phyloP scores from a whole-genome alignment of 148 eudicot genomes.

The Vaccinium macrocarpon region DNA sequence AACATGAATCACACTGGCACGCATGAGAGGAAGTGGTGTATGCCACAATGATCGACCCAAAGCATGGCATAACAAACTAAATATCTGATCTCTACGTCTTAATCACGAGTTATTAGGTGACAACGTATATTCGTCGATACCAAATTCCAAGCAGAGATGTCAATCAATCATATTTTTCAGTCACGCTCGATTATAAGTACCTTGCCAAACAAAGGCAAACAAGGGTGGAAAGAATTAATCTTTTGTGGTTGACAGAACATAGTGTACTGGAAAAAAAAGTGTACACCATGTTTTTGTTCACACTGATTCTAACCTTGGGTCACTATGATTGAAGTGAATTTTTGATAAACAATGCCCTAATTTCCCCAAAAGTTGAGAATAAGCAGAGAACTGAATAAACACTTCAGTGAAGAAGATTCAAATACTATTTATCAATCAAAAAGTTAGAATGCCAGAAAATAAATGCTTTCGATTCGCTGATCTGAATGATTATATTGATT shows the following conservation, averaged over 20 bases:
- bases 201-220: background rate
- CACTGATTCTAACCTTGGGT: conserved; percentile 1
- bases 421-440: no score
- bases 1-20: background rate
- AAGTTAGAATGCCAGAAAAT: no score
- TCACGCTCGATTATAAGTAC: background rate
- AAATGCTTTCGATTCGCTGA: no score
- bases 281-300: background rate
- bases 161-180: background rate
- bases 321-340: background rate
- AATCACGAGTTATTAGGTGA: background rate
- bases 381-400: no score
- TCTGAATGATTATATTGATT: no score
- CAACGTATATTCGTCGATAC: background rate
- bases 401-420: no score
- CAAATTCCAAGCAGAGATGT: background rate
- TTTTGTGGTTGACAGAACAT: background rate
- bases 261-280: background rate
- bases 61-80: background rate
- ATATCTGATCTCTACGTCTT: background rate
- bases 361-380: no score
- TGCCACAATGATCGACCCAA: background rate
- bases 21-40: background rate
- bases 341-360: background rate
- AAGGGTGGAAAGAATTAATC: background rate